These are phyloP conservation scores for Phylloboletellus chloephorus DNA, from an alignment of 1,284 basidiomycete genomes.

Conservation along the genomic window DNA sequence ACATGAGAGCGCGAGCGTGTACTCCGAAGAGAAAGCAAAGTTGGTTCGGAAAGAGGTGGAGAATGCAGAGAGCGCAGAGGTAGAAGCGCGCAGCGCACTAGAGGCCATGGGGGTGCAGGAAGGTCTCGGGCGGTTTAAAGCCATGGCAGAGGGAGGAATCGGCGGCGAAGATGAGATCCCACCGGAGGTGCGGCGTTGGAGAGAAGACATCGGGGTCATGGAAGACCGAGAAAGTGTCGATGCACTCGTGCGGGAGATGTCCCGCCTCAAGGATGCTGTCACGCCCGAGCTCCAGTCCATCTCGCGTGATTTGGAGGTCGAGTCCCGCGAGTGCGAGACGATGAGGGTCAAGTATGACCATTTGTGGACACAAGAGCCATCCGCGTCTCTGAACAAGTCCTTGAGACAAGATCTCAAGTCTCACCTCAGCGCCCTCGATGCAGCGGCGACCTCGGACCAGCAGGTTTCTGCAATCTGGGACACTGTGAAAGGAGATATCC, in stretches of 20 bases:
- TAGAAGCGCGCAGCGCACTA: constrained; percentile 73
- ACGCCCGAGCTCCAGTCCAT: constrained; percentile 57
- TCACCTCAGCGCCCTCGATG: constrained; percentile 69
- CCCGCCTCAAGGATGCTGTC: constrained; percentile 57
- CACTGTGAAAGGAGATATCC: constrained; percentile 63
- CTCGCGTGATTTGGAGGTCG: constrained; percentile 64
- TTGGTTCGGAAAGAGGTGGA: constrained; percentile 88
- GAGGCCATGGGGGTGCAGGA: constrained; percentile 82
- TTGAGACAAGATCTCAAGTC: constrained; percentile 78
- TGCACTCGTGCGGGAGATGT: constrained; percentile 57
- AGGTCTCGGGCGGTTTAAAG: constrained; percentile 70
- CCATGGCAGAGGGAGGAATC: constrained; percentile 69
- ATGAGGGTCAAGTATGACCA: constrained; percentile 85
- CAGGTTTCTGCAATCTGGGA: constrained; percentile 78
- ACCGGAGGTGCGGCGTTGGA: constrained; percentile 69
- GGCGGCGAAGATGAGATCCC: constrained; percentile 70
- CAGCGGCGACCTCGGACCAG: constrained; percentile 74
- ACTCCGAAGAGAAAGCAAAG: constrained; percentile 99
- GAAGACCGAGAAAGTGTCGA: constrained; percentile 66
- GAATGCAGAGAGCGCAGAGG: constrained; percentile 78
- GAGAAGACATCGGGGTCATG: constrained; percentile 66
- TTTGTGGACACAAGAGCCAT: constrained; percentile 87
- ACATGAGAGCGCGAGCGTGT: constrained; percentile 93
- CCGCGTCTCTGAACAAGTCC: constrained; percentile 65
- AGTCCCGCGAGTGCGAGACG: constrained; percentile 78